A percentile compares a stretch with the other conserved stretches of the same genome.
phyloP scores from a whole-genome alignment of 768 basidiomycete genomes.

The Xerocomus brunneocitrinus region DNA sequence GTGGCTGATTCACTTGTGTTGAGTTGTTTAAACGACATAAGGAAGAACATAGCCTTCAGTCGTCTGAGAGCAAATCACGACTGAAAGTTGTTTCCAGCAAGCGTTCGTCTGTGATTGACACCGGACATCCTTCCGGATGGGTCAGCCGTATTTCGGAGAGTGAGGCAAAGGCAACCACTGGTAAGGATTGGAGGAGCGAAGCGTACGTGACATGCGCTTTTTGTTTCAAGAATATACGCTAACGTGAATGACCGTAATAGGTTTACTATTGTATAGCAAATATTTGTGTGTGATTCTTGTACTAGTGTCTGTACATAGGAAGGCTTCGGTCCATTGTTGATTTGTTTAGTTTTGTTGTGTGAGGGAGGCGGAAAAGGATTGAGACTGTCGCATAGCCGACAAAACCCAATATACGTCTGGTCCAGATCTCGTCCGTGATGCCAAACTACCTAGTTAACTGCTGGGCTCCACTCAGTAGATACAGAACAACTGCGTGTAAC shows the following conservation, averaged over 20 bases:
- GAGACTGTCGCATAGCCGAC: too few relatives aligned
- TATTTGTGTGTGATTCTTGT: neutral
- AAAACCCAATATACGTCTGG: too few relatives aligned
- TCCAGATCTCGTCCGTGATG: too few relatives aligned
- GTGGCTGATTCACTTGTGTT: conserved; percentile 1
- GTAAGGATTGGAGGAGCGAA: conserved; percentile 52
- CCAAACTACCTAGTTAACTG: too few relatives aligned
- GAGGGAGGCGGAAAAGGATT: too few relatives aligned
- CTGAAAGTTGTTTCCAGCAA: conserved; percentile 80
- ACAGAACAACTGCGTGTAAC: too few relatives aligned
- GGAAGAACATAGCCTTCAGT: conserved; percentile 35
- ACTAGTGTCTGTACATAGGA: too few relatives aligned
- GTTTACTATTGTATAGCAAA: conserved; percentile 10
- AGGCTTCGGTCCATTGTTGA: neutral
- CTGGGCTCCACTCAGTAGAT: neutral
- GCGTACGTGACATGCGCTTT: conserved; percentile 33
- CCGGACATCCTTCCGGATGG: conserved; percentile 69
- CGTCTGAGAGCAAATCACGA: conserved; percentile 49
- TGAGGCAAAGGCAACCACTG: conserved; percentile 39
- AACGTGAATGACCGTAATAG: conserved; percentile 4
- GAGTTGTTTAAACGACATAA: conserved; percentile 61
- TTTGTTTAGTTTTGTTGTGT: neutral
- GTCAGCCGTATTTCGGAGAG: conserved; percentile 50
- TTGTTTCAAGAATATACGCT: neutral
- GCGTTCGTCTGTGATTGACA: conserved; percentile 61